These are phyloP conservation scores for Scheffersomyces amazonensis DNA, from an alignment of 805 yeast genomes.

Conservation along the genomic window DNA sequence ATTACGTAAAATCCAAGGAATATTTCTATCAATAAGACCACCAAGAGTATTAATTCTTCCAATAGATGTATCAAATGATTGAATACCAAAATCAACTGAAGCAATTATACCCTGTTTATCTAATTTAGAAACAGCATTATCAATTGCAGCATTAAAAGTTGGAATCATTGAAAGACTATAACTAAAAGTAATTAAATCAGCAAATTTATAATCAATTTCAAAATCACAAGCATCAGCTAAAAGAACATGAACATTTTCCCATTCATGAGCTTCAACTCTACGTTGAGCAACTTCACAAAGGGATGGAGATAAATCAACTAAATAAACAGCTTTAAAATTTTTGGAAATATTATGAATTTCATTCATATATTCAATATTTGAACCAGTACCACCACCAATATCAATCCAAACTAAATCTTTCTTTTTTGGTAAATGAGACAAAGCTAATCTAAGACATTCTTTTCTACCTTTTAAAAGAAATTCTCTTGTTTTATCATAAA, in stretches of 20 bases:
- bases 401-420: slow-evolving; percentile 66
- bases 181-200: slow-evolving; percentile 76
- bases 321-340: slow-evolving; percentile 62
- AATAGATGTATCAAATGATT: slow-evolving; percentile 57
- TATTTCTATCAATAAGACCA: slow-evolving; percentile 67
- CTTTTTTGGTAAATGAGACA: slow-evolving; percentile 47
- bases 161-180: slow-evolving; percentile 87
- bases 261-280: slow-evolving; percentile 43
- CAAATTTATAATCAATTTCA: slow-evolving; percentile 42
- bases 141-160: slow-evolving; percentile 73
- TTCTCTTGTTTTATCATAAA: slow-evolving; percentile 72
- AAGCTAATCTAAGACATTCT: slow-evolving; percentile 57
- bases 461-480: slow-evolving; percentile 69
- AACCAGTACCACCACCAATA: slow-evolving; percentile 86
- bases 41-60: slow-evolving; percentile 76
- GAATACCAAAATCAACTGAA: slow-evolving; percentile 80
- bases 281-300: slow-evolving; percentile 68
- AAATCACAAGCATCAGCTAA: slow-evolving; percentile 78
- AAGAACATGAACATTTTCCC: slow-evolving; percentile 62
- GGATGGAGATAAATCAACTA: slow-evolving; percentile 76
- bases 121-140: slow-evolving; percentile 55
- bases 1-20: slow-evolving; percentile 73
- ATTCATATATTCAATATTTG: slow-evolving; percentile 77
- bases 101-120: slow-evolving; percentile 61
- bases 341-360: slow-evolving; percentile 42